A percentile compares a stretch with the other conserved stretches of the same genome.
These are phyloP conservation scores for Globisporangium spinosum DNA, from an alignment of 352 stramenopile genomes.

Conservation along the genomic window DNA sequence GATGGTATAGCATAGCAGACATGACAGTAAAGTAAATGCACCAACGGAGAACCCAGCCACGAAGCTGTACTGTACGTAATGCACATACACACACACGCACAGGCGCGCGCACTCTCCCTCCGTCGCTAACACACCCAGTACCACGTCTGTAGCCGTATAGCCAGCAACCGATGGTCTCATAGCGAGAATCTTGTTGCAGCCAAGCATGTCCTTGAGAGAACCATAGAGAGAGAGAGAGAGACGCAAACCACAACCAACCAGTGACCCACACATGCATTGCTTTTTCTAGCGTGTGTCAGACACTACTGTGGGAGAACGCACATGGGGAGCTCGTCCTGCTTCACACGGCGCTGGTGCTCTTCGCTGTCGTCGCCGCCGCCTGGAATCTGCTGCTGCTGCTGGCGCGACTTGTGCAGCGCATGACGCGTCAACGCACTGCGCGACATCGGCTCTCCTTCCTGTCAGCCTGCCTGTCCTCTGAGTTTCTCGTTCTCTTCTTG, in stretches of 20 bases:
- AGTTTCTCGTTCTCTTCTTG: background rate
- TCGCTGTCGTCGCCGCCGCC: slow-evolving; percentile 30
- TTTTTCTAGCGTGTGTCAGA: background rate
- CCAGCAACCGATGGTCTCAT: too few species aligned
- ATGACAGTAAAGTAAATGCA: background rate
- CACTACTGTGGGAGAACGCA: slow-evolving; percentile 28
- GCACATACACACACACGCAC: background rate
- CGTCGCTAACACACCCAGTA: background rate
- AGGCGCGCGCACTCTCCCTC: background rate
- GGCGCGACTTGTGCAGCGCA: slow-evolving; percentile 54
- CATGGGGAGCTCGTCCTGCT: slow-evolving; percentile 78
- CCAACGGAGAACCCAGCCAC: slow-evolving; percentile 7
- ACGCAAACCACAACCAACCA: slow-evolving; percentile 9
- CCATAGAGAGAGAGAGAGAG: slow-evolving; percentile 4
- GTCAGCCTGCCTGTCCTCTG: background rate
- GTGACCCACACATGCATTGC: background rate
- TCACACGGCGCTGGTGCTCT: slow-evolving; percentile 45
- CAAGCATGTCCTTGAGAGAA: background rate
- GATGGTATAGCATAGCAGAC: background rate
- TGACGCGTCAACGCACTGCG: slow-evolving; percentile 69
- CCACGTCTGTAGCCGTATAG: background rate
- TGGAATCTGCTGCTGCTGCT: slow-evolving; percentile 23
- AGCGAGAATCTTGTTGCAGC: background rate
- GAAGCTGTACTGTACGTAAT: background rate
- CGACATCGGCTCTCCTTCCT: slow-evolving; percentile 43